These are phyloP conservation scores for Candida khao-thaluensis DNA, from an alignment of 805 yeast genomes.

Conservation along the genomic window DNA sequence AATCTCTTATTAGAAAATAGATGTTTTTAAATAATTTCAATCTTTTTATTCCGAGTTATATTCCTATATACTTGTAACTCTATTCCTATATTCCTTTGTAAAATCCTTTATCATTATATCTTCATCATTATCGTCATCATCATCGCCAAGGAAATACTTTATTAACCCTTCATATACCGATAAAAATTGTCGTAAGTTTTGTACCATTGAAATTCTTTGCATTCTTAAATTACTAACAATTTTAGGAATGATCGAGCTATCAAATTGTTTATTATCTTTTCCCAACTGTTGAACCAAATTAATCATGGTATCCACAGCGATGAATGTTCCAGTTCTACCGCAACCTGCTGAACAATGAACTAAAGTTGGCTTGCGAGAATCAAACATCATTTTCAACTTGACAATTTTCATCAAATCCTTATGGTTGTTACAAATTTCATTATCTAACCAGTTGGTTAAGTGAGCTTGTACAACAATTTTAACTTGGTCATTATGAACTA, in stretches of 20 bases:
- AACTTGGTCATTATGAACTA: conserved; percentile 11
- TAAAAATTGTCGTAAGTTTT: conserved; percentile 53
- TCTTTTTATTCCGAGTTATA: neutral
- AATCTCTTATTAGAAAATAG: conserved; percentile 6
- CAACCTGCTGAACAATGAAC: conserved; percentile 97
- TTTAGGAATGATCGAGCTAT: conserved; percentile 43
- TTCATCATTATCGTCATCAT: neutral
- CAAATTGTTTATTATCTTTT: conserved; percentile 10
- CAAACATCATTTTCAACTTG: conserved; percentile 24
- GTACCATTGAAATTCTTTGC: conserved; percentile 60
- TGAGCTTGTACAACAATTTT: conserved; percentile 68
- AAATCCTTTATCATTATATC: conserved; percentile 2
- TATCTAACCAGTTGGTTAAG: conserved; percentile 80
- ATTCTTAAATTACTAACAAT: conserved; percentile 48
- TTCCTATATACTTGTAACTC: neutral
- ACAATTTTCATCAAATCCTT: conserved; percentile 53
- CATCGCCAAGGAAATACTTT: conserved; percentile 16
- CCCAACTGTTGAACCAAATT: conserved; percentile 15
- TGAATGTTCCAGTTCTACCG: conserved; percentile 86
- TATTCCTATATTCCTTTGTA: neutral
- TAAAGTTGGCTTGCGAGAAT: conserved; percentile 50
- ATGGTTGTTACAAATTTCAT: conserved; percentile 59
- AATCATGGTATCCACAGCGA: conserved; percentile 36
- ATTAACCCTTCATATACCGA: conserved; percentile 46
- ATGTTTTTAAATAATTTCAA: no score